Evolutionary conservation across 2,329 filamentous ascomycete species (phyloP).

Genomic region (Fusarium brevicatenulatum): DNA sequence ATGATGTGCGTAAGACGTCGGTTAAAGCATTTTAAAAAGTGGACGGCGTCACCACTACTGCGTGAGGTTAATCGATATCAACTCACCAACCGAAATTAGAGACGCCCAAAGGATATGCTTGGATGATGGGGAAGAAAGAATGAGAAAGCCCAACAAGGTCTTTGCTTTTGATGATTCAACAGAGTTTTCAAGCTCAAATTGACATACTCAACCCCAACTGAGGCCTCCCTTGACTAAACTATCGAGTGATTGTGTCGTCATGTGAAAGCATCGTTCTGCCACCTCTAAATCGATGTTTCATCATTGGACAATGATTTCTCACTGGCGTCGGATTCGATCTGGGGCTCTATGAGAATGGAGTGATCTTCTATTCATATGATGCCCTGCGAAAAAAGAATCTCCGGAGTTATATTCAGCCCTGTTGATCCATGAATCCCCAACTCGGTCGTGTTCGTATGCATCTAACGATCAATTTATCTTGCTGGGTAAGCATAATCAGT

Average conservation of each 20-base stretch:
- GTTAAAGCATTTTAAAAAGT: constrained; percentile 32
- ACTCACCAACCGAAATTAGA: constrained; percentile 15
- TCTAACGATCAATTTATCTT: background rate
- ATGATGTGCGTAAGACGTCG: constrained; percentile 29
- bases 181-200: background rate
- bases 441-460: background rate
- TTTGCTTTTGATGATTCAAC: background rate
- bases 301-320: constrained; percentile 22
- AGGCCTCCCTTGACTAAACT: constrained; percentile 8
- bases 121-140: background rate
- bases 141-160: background rate
- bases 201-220: background rate
- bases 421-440: background rate
- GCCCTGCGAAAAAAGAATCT: background rate
- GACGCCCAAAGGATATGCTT: background rate
- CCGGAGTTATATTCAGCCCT: background rate
- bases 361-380: background rate
- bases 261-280: constrained; percentile 30
- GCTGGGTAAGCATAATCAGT: background rate
- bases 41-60: constrained; percentile 25
- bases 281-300: constrained; percentile 2
- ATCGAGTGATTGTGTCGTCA: constrained; percentile 28
- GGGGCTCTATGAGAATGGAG: background rate
- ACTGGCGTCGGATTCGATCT: constrained; percentile 3
- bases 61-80: constrained; percentile 28